Evolutionary conservation across 192 early-diverging fungal species (phyloP), one percentile per base, ranked within the genome.

Genomic region (Coemansia javaensis): DNA sequence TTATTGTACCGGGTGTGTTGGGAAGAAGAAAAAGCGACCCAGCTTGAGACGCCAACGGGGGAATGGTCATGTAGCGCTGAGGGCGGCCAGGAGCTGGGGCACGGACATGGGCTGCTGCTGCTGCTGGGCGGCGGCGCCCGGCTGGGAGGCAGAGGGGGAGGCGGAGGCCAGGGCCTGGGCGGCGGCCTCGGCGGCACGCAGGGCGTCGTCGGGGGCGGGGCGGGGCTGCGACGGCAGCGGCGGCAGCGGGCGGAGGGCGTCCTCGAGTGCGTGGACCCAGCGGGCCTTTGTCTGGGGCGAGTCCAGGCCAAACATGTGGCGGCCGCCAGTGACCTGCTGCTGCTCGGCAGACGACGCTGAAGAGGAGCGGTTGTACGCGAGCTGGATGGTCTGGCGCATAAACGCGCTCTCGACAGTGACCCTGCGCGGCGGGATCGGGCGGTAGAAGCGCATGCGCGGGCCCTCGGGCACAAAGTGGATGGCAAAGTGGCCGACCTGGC

Each of bases 271-370:
- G 35, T 53, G 58, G 12, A 61, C 56, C 71, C 71, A 74, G 35
- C 43, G 54, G 17, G 40, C 15, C 56, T 66, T 74, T 17, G 71
- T 55, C 3, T 45, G 16, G 42, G 25, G 47, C 40, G 71, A 65
- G 59, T 74, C 71, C 46, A 74, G 57, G 47, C 71, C 71, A 47
- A 74, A 74, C 71, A 74, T 54, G 56, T 74, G 51, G 23, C 71
- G 53, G 22, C 63, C 63, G 12, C 51, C 50, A 41, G 21, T 47
- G 56, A n/a, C 32, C 14, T 43, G 44, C n/a, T n/a, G n/a, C n/a
- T n/a, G n/a, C n/a, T n/a, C 25, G 4, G 25, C 25, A 3, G 25
- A 3, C 25, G 25, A 3, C 25, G 16, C 51, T 45, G n/a, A n/a
- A 7, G 57, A 63, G 28, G 41, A 24, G 30, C 63, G 63, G 25